These are phyloP conservation scores for Pelargonium myrrhifolium DNA, from an alignment of 441 rosid genomes.

Conservation along the genomic window DNA sequence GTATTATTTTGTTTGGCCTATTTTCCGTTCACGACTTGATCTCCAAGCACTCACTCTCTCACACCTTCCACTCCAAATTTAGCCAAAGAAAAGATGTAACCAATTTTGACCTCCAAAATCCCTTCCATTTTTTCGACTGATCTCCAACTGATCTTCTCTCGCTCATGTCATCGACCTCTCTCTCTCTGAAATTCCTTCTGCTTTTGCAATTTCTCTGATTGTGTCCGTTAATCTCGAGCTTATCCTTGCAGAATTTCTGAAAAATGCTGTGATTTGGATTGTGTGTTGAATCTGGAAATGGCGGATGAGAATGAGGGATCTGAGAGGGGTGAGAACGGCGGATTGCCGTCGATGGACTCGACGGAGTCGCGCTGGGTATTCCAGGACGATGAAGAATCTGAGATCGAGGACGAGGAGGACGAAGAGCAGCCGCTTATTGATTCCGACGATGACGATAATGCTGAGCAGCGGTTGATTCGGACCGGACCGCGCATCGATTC, in stretches of 20 bases:
- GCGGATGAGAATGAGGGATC: conserved; percentile 36
- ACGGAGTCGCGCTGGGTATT: conserved; percentile 88
- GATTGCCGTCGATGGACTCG: conserved; percentile 61
- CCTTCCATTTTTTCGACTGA: neutral
- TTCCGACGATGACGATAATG: conserved; percentile 72
- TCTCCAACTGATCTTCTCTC: neutral
- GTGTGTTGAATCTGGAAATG: conserved; percentile 21
- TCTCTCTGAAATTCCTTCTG: neutral
- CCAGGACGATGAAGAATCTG: conserved; percentile 49
- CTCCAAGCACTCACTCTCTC: neutral
- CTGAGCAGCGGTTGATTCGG: conserved; percentile 72
- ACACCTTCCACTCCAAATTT: neutral
- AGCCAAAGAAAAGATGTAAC: neutral
- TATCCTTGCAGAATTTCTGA: neutral
- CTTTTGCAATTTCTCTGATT: neutral
- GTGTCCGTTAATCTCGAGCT: neutral
- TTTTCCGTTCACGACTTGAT: conserved; percentile 14
- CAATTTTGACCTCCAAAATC: neutral
- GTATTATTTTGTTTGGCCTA: neutral
- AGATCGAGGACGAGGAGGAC: conserved; percentile 23
- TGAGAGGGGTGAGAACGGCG: conserved; percentile 43
- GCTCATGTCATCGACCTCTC: neutral
- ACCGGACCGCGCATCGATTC: conserved; percentile 85
- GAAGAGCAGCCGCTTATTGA: conserved; percentile 31
- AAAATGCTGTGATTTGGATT: neutral